These are phyloP conservation scores for Paxillus rubicundulus DNA, from an alignment of 768 basidiomycete genomes.

Conservation along the genomic window DNA sequence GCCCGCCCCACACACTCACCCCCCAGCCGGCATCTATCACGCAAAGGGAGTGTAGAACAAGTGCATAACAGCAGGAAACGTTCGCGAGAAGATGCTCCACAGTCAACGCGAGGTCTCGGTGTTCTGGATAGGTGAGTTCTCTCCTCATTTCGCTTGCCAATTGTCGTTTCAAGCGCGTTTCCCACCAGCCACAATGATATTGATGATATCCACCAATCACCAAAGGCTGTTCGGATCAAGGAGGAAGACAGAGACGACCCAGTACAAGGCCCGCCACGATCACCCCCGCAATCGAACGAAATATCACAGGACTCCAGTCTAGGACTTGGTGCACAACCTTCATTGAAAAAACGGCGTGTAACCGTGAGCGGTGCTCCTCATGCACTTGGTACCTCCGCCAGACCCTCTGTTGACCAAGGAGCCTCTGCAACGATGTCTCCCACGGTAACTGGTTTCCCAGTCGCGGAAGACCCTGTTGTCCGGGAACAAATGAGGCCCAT, in stretches of 20 bases:
- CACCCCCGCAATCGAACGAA: constrained; percentile 26
- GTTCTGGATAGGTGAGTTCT: constrained; percentile 45
- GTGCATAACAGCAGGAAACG: constrained; percentile 39
- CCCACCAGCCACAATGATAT: constrained; percentile 15
- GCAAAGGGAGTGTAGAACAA: constrained; percentile 33
- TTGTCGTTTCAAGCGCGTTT: constrained; percentile 13
- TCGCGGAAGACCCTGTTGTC: constrained; percentile 55
- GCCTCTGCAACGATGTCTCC: constrained; percentile 63
- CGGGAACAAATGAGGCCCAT: constrained; percentile 64
- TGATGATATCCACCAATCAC: constrained; percentile 42
- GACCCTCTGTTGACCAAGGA: constrained; percentile 39
- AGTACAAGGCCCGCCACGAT: constrained; percentile 33
- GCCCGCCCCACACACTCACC: constrained; percentile 36
- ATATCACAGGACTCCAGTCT: constrained; percentile 25
- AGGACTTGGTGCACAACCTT: constrained; percentile 41
- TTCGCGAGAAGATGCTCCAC: constrained; percentile 39
- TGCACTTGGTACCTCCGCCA: constrained; percentile 53
- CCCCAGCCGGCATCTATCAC: constrained; percentile 20
- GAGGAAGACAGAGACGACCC: constrained; percentile 57
- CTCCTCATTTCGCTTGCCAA: neutral
- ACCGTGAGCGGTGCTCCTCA: constrained; percentile 60
- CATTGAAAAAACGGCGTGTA: constrained; percentile 63
- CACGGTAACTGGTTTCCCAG: constrained; percentile 59
- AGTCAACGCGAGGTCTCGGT: constrained; percentile 33
- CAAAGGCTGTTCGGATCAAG: constrained; percentile 53